Percentiles rank a stretch among this genome's conserved stretches.
Conservation (phyloP, 2,329 filamentous ascomycete species). For the Graphilbum sp. region DNA sequence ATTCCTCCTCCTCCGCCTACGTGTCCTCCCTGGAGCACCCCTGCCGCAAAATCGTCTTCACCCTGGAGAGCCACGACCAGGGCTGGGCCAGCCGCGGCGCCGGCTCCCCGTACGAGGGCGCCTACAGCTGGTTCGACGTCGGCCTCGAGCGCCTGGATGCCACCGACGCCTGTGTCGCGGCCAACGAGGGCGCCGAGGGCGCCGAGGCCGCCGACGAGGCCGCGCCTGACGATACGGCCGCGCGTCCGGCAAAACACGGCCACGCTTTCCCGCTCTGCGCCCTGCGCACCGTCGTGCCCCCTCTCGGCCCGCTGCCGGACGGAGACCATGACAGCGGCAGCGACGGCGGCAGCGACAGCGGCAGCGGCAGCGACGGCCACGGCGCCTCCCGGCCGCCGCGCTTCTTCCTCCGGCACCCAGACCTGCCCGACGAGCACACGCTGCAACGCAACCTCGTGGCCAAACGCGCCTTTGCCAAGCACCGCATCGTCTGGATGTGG, state of each 20-base stretch:
- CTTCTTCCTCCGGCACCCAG: constrained; percentile 21
- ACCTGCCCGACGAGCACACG: constrained; percentile 19
- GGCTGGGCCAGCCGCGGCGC: constrained; percentile 28
- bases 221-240: too few relatives aligned
- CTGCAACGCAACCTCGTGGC: constrained; percentile 33
- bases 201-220: too few relatives aligned
- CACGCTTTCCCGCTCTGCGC: constrained; percentile 1
- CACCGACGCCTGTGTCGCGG: too few relatives aligned
- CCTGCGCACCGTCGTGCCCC: constrained; percentile 21
- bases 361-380: neutral
- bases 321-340: neutral
- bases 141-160: constrained; percentile 39
- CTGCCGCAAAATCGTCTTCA: constrained; percentile 45
- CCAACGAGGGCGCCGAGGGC: too few relatives aligned
- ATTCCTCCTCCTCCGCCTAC: neutral
- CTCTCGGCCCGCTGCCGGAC: constrained; percentile 3
- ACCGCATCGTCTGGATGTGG: constrained; percentile 37
- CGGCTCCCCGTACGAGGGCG: constrained; percentile 23
- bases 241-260: too few relatives aligned
- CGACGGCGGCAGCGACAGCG: neutral
- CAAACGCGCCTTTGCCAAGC: constrained; percentile 16
- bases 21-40: constrained; percentile 23
- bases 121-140: constrained; percentile 48
- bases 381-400: neutral
- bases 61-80: constrained; percentile 39